Conservation (phyloP, 1,284 basidiomycete genomes). For the Trametes polyzona region DNA sequence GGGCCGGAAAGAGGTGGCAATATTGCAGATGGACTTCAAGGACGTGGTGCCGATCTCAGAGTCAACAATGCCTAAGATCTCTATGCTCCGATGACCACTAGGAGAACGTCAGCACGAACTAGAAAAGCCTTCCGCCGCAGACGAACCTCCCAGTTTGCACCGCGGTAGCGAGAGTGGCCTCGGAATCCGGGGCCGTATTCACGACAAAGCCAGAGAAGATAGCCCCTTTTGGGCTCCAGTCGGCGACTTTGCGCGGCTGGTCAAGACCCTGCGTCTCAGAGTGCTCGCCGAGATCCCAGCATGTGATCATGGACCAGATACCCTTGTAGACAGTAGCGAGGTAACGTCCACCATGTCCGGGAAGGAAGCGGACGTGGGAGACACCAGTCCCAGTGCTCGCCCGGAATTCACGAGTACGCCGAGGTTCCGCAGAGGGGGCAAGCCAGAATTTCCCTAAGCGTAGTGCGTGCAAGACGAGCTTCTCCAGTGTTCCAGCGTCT, state of each 20-base stretch:
- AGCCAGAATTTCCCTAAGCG: conserved; percentile 53
- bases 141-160: conserved; percentile 34
- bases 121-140: neutral
- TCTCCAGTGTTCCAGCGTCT: conserved; percentile 45
- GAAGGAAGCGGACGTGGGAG: conserved; percentile 55
- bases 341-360: conserved; percentile 44
- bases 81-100: conserved; percentile 26
- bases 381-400: conserved; percentile 46
- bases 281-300: conserved; percentile 49
- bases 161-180: conserved; percentile 53
- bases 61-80: conserved; percentile 25
- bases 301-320: conserved; percentile 57
- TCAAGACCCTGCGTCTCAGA: neutral
- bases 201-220: conserved; percentile 54
- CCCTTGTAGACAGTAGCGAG: conserved; percentile 58
- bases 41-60: neutral
- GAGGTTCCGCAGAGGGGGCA: conserved; percentile 31
- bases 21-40: conserved; percentile 24
- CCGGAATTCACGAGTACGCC: conserved; percentile 24
- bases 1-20: conserved; percentile 47
- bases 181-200: conserved; percentile 48
- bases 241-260: conserved; percentile 35
- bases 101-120: neutral
- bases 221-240: conserved; percentile 58
- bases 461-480: conserved; percentile 45